phyloP scores from a whole-genome alignment of 2,329 filamentous ascomycete species.

The Xylariaceae sp. region DNA sequence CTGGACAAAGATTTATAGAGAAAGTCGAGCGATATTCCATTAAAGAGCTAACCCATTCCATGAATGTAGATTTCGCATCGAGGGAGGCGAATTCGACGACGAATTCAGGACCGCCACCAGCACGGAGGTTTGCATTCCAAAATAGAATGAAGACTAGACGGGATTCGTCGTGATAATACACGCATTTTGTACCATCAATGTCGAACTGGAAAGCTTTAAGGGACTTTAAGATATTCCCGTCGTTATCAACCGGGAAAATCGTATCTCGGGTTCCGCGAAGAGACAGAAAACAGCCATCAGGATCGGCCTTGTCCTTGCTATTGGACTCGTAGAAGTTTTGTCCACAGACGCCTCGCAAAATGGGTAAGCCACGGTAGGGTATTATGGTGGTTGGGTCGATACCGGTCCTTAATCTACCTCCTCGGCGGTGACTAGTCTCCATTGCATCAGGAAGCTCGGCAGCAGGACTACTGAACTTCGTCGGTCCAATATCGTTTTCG shows the following conservation, averaged over 20 bases:
- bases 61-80: constrained; percentile 19
- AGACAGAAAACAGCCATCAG: constrained; percentile 21
- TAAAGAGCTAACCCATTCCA: constrained; percentile 21
- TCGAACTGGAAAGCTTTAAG: constrained; percentile 25
- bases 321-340: constrained; percentile 20
- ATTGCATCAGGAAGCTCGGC: not conserved
- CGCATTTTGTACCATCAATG: constrained; percentile 11
- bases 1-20: constrained; percentile 1
- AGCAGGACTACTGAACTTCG: constrained; percentile 16
- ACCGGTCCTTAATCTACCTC: no score
- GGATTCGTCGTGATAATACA: constrained; percentile 1
- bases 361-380: constrained; percentile 18
- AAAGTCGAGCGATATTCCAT: not conserved
- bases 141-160: constrained; percentile 15
- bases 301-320: constrained; percentile 1
- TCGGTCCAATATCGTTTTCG: constrained; percentile 22
- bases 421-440: not conserved
- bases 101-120: constrained; percentile 17
- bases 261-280: constrained; percentile 22
- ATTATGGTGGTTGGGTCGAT: constrained; percentile 7
- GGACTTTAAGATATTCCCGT: constrained; percentile 14
- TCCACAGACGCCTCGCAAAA: constrained; percentile 25
- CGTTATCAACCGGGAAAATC: constrained; percentile 22
- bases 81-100: constrained; percentile 24
- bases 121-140: not conserved